phyloP scores from a whole-genome alignment of 106 monocot species.

The Cymbidium sinense region DNA sequence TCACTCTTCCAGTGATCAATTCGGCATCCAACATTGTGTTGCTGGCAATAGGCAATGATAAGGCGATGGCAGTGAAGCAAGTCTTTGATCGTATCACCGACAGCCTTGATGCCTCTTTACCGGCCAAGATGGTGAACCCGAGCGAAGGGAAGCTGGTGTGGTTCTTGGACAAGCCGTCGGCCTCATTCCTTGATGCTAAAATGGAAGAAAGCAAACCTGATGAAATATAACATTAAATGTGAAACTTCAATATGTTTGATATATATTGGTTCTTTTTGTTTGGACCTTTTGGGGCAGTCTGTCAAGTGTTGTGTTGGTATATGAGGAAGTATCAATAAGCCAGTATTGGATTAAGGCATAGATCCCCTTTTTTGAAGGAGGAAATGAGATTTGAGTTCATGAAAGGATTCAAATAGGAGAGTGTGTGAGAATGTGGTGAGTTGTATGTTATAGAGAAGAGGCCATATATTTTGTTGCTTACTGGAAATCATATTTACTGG shows the following conservation, averaged over 20 bases:
- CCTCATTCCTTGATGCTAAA: not conserved
- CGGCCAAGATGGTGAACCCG: slow-evolving; percentile 45
- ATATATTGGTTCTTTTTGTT: not conserved
- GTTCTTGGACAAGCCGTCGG: slow-evolving; percentile 40
- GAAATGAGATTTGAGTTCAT: too few relatives aligned
- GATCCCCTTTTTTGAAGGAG: not conserved
- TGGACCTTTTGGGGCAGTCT: not conserved
- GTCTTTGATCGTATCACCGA: slow-evolving; percentile 8
- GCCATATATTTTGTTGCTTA: not conserved
- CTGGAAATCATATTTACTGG: not conserved
- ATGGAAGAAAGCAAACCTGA: not conserved
- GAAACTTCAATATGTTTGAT: not conserved
- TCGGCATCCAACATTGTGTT: slow-evolving; percentile 65
- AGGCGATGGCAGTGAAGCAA: slow-evolving; percentile 31
- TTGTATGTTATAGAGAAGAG: not conserved
- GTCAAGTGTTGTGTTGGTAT: not conserved
- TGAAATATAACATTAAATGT: not conserved
- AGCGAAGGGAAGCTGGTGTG: slow-evolving; percentile 58
- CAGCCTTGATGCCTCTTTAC: slow-evolving; percentile 11
- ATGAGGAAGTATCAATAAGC: not conserved
- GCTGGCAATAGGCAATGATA: slow-evolving; percentile 43
- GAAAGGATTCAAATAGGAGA: not conserved
- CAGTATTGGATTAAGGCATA: not conserved
- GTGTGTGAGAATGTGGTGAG: not conserved
- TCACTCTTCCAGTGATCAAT: slow-evolving; percentile 74